Percentiles rank a stretch among this genome's conserved stretches.
Evolutionary conservation across 1,284 basidiomycete species (phyloP).

Genomic region (Hemileia vastatrix): DNA sequence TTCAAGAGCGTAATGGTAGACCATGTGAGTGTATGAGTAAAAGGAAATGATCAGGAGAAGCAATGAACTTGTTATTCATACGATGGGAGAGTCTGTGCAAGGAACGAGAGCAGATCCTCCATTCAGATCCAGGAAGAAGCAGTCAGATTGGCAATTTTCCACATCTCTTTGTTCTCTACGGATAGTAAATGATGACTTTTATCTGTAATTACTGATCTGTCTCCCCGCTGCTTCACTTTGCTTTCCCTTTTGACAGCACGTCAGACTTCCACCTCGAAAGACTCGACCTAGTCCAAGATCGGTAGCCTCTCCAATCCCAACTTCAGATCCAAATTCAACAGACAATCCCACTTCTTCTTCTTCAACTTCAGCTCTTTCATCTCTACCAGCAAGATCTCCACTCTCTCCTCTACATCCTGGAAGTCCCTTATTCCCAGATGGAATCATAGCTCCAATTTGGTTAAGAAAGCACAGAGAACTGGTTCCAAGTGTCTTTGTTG

Average conservation of each 20-base stretch:
- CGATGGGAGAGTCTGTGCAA: too few relatives aligned
- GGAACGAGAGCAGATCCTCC: too few relatives aligned
- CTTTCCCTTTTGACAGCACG: constrained; percentile 46
- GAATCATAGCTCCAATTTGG: constrained; percentile 92
- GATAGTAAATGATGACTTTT: neutral
- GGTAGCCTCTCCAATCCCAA: constrained; percentile 45
- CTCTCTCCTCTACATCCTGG: constrained; percentile 76
- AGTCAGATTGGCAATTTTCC: too few relatives aligned
- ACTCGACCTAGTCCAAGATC: constrained; percentile 51
- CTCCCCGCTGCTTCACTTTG: constrained; percentile 4
- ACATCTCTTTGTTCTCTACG: neutral
- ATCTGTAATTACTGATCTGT: neutral
- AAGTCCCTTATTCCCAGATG: constrained; percentile 84
- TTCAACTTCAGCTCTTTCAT: constrained; percentile 26
- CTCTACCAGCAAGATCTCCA: constrained; percentile 53
- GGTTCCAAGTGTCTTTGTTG: constrained; percentile 79
- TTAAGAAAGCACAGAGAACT: constrained; percentile 84
- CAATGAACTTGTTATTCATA: too few relatives aligned
- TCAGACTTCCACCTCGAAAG: constrained; percentile 78
- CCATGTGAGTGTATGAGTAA: constrained; percentile 57
- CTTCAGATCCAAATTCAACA: constrained; percentile 43
- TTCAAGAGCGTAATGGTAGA: constrained; percentile 75
- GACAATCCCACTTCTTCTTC: constrained; percentile 8
- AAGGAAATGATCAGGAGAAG: too few relatives aligned
- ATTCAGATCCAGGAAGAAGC: too few relatives aligned